These are phyloP conservation scores for Marsdenia floribunda DNA, from an alignment of 257 asterid species.

Conservation along the genomic window DNA sequence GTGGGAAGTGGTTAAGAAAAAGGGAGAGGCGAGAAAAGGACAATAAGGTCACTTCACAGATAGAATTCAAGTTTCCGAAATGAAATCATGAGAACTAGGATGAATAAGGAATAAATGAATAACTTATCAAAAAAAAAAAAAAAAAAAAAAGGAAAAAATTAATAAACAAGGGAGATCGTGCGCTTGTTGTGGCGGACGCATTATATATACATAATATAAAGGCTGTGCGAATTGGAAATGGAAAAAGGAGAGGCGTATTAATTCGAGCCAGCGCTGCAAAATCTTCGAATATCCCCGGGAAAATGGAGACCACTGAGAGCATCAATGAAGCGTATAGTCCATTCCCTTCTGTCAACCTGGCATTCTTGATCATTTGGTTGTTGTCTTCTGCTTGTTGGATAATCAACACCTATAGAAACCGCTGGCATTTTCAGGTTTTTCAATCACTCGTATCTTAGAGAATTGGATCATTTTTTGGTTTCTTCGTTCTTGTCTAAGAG, in stretches of 20 bases:
- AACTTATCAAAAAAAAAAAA: too few species aligned
- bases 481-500: neutral
- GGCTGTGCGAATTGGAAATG: neutral
- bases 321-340: conserved; percentile 46
- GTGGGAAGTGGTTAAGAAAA: too few species aligned
- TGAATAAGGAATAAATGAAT: neutral
- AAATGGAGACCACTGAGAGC: conserved; percentile 35
- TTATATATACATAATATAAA: neutral
- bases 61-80: neutral
- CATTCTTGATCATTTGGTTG: conserved; percentile 55
- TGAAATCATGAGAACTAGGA: neutral
- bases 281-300: neutral
- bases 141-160: neutral
- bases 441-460: neutral
- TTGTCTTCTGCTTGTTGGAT: conserved; percentile 68
- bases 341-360: conserved; percentile 52
- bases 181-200: neutral
- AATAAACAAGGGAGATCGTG: neutral
- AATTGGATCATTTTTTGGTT: conserved; percentile 2
- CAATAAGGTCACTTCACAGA: neutral
- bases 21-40: neutral
- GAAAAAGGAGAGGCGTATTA: neutral
- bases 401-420: conserved; percentile 54
- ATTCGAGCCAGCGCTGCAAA: neutral
- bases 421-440: conserved; percentile 79